Evolutionary conservation across 805 yeast species (phyloP), one percentile per base, ranked within the genome.

Genomic region (Cyberlindnera japonica): DNA sequence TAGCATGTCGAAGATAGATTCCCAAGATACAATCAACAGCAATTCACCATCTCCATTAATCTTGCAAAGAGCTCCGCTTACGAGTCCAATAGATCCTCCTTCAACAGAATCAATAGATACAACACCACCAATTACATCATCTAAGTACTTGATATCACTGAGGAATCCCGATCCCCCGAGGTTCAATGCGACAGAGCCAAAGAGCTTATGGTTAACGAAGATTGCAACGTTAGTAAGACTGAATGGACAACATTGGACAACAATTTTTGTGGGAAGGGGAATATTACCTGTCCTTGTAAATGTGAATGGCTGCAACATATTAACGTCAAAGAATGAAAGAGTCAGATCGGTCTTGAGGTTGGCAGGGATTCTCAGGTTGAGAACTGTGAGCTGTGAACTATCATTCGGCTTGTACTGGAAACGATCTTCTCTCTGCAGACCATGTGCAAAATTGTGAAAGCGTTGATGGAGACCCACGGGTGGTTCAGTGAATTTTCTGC

Each of bases 31-130:
- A 14, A 55, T 47, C 6, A 48, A 17, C 24, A 54, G 27, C 4
- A 57, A 30, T 9, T 53, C 53, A n/a, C 61, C 61, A 40, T 57
- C 61, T 5, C 61, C 61, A 33, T 57, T 57, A n/a, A 10, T 11
- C 33, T 57, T 57, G 10, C 35, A 37, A 7, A 57, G 14, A 11
- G 38, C 27, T 1, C 61, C 61, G 25, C 48, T 33, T 12, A 57
- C 49, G 18, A 57, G 33, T 0, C 61, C 61, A 18, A 55, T 8
- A 4, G 60, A 54, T 3, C 28, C 25, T 5, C 26, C 13, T 2
- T 23, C 20, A 1, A 38, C 15, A 9, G 27, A 8, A 10, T 44
- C 53, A 2, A 46, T 19, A 6, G 33, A 47, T 1, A 51, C 61
- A 18, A 49, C 16, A 9, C 60, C 57, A 4, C 61, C 61, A 14